These are phyloP conservation scores for Sporothrix euskadiensis DNA, from an alignment of 2,329 filamentous ascomycete species.

Conservation along the genomic window DNA sequence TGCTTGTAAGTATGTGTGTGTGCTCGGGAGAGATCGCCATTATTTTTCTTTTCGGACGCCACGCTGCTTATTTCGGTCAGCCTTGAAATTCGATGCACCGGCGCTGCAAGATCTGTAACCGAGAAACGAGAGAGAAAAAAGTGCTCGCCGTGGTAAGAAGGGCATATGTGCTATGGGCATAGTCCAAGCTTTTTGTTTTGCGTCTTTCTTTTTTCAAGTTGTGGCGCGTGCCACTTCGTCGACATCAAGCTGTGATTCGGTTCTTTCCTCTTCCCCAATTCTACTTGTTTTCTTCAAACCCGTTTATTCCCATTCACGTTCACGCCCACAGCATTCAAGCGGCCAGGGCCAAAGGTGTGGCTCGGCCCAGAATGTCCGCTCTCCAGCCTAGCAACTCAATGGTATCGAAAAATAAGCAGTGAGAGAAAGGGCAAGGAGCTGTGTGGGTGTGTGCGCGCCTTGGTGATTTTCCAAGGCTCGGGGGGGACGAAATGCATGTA, in stretches of 20 bases:
- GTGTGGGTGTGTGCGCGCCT: background rate
- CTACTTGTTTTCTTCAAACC: background rate
- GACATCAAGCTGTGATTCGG: background rate
- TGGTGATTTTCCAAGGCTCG: slow-evolving; percentile 19
- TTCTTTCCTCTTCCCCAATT: background rate
- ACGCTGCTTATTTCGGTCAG: slow-evolving; percentile 19
- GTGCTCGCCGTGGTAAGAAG: background rate
- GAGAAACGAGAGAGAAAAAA: background rate
- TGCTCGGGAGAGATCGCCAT: background rate
- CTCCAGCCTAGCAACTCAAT: background rate
- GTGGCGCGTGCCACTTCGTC: background rate
- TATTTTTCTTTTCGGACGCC: background rate
- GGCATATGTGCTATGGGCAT: too few relatives aligned
- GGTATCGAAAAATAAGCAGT: background rate
- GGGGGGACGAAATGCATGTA: slow-evolving; percentile 16
- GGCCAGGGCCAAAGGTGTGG: background rate
- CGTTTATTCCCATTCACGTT: background rate
- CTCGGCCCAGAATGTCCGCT: slow-evolving; percentile 13
- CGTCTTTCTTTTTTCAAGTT: background rate
- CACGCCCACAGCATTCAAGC: background rate
- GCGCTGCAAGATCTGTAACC: background rate
- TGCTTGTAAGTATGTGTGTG: background rate
- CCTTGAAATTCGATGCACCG: background rate
- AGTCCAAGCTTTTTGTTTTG: background rate
- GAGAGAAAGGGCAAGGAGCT: background rate